A percentile compares a stretch with the other conserved stretches of the same genome.
Conservation (phyloP, 176 grass and related monocot genomes). For the Pharus latifolius region DNA sequence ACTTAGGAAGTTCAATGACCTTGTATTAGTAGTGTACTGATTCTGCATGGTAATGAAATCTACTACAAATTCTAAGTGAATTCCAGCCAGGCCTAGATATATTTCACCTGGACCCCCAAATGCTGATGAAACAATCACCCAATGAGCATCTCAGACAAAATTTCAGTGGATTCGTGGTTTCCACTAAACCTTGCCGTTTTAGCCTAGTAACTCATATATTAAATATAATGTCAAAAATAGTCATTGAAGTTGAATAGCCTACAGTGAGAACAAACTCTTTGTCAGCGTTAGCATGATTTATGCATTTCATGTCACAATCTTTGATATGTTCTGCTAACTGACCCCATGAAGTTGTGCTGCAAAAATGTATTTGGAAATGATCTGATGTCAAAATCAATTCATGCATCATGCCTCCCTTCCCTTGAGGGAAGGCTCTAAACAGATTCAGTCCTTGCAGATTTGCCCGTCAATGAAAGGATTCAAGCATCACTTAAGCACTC, state of each 20-base stretch:
- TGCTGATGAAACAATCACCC: background rate
- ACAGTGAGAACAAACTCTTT: background rate
- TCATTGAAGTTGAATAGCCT: background rate
- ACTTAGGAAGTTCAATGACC: background rate
- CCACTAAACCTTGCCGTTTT: background rate
- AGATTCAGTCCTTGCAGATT: background rate
- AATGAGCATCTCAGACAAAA: background rate
- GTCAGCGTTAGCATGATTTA: background rate
- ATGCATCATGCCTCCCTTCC: background rate
- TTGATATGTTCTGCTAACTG: background rate
- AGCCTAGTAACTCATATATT: background rate
- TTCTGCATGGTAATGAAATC: background rate
- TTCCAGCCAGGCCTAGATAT: background rate
- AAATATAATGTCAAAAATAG: background rate
- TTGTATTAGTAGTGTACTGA: background rate
- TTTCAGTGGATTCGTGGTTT: background rate
- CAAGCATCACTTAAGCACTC: background rate
- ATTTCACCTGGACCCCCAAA: background rate
- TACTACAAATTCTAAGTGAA: background rate
- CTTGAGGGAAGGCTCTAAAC: background rate
- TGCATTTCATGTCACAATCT: background rate
- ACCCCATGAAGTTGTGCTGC: background rate
- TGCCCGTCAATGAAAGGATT: background rate
- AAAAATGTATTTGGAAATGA: background rate
- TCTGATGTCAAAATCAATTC: background rate